Base-by-base conservation (phyloP, 2,329 filamentous ascomycete species). In the Ceratocystis lukuohia region DNA sequence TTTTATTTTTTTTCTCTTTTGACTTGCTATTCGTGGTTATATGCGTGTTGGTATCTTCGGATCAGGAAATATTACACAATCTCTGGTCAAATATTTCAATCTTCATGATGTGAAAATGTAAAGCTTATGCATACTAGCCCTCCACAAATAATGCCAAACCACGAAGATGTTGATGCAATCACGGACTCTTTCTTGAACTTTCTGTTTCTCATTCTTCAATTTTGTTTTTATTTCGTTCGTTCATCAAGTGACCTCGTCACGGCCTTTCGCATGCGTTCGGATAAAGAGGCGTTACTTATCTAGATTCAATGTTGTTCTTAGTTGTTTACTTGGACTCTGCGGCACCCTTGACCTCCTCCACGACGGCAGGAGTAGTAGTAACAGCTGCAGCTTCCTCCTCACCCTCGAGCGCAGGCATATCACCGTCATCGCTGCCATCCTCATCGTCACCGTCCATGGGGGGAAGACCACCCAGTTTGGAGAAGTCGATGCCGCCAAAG, bases 401-500 rank as follows among this genome's bases (percentile, higher is more conserved):
- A 50, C 81, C 86, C 75, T 89, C 88, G 62, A 95, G 84, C 71
- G 84, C 84, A 67, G 91, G 91, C 86, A 96, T 91, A 3, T 91
- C 88, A 64, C 90, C 87, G 46, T 86, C 83, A 1, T 86, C 84
- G 2, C 83, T 82, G 10, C 82, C 83, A 1, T 80, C 79, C 25
- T 81, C 80, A 5, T 79, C 79, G 5, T 77, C 77, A 0, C 76
- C 76, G 1, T 74, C 78, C 30, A 80, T 69, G 33, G 50, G 67
- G 41, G 69, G 69, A 3, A 57, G 78, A 61, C 75, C 77, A 70
- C 86, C 87, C 69, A 96, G 87, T 82, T 96, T 95, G 73, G 89
- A 94, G 85, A 96, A 96, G 78, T 96, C 91, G 74, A 96, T 94
- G 72, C 89, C 89, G 72, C 88, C 86, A 70, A 94, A 90, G 76